Conservation (phyloP, 495 filamentous ascomycete genomes). For the Geoglossum glabrum region DNA sequence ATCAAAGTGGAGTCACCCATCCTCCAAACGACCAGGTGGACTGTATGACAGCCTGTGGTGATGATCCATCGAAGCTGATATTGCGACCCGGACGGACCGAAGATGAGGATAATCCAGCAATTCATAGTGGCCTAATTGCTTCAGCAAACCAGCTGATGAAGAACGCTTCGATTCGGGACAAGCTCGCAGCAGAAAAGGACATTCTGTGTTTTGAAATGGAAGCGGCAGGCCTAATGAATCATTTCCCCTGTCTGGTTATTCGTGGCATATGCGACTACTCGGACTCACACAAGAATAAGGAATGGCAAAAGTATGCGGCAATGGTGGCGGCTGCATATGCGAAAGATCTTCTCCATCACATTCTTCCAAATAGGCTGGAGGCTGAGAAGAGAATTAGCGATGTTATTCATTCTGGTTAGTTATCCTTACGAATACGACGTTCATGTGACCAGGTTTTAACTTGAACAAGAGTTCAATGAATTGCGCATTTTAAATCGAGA, state of each 20-base stretch:
- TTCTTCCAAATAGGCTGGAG: conserved; percentile 11
- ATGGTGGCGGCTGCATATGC: conserved; percentile 13
- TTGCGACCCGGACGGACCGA: conserved; percentile 12
- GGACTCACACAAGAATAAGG: conserved; percentile 14
- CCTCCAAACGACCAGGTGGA: conserved; percentile 6
- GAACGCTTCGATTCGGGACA: not conserved
- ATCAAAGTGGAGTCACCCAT: conserved; percentile 14
- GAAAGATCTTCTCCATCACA: conserved; percentile 12
- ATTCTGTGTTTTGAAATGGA: conserved; percentile 3
- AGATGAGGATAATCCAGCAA: conserved; percentile 12
- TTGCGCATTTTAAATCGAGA: no score
- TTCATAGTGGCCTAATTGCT: conserved; percentile 5
- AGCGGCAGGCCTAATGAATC: conserved; percentile 6
- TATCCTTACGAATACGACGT: conserved; percentile 10
- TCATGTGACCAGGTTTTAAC: no score
- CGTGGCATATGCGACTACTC: conserved; percentile 17
- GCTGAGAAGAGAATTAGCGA: conserved; percentile 1
- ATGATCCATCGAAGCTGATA: conserved; percentile 13
- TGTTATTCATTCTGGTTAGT: conserved; percentile 5
- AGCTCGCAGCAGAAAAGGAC: not conserved
- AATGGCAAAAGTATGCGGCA: conserved; percentile 6
- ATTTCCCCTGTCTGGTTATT: conserved; percentile 12
- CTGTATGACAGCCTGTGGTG: conserved; percentile 13
- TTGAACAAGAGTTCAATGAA: no score
- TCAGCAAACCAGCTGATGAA: conserved; percentile 6